Base-by-base conservation (phyloP, 83 land plant genomes). In the Diphasiastrum complanatum region DNA sequence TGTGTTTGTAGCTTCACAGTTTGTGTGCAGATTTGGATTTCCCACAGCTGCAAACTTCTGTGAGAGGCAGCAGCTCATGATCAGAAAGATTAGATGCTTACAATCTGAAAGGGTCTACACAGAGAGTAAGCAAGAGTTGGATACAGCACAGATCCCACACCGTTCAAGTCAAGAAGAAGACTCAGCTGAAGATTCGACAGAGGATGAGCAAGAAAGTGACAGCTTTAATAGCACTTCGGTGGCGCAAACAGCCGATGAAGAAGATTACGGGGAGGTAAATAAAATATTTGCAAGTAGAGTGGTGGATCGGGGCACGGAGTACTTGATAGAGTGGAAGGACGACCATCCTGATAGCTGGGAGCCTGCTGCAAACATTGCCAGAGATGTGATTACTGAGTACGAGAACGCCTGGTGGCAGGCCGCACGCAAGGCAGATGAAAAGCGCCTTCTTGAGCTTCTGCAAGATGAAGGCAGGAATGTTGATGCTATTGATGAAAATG, bases 351-450 rank as follows among this genome's bases (percentile, higher is more conserved):
- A 96, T 16, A 75, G 89, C 16, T 91, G 97, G 97, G 81, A 90
- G 31, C 87, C 90, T 2, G 56, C 85, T 33, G 51, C 51, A 24
- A 85, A 64, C 68, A 74, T 91, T 34, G 97, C 97, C 29, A 73
- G 62, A 27, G 97, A 91, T 70, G 81, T 91, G 18, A 69, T 87
- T 2, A 79, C 84, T 1, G 97, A 87, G 64, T 91, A 80, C 72
- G 95, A 85, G 40, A 66, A 75, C 2, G 90, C 90, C 19, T 91
- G 97, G 97, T 91, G 97, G 97, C 80, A 76, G 35, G 87, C 95
- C 3, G 95, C 87, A 22, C 70, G 72, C 59, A 88, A 88, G 59
- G 90, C 81, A 60, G 97, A 91, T 53, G 86, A 70, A 1, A 36
- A 65, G 45, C 85, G 77, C 5, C 68, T 91, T 34, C 32, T 34